phyloP scores from a whole-genome alignment of 148 eudicot genomes.

The Rhododendron mucronatum region DNA sequence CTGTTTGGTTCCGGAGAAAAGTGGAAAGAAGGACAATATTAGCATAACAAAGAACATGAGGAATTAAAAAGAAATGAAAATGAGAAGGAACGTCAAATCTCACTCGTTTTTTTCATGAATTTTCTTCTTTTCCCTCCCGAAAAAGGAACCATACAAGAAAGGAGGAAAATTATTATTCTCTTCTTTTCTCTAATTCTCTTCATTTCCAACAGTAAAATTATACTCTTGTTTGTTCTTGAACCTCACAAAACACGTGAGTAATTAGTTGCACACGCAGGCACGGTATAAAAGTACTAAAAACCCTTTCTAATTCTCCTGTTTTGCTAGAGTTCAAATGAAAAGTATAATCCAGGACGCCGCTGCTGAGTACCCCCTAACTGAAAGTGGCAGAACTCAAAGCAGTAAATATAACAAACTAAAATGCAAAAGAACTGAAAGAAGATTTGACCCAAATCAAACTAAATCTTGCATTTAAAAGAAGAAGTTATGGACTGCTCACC shows the following conservation, averaged over 20 bases:
- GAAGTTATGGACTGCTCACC: slow-evolving; percentile 7
- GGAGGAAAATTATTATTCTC: not conserved
- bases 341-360: not conserved
- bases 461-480: not conserved
- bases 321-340: not conserved
- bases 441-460: not conserved
- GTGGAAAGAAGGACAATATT: not conserved
- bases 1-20: not conserved
- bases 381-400: not conserved
- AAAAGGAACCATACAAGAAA: not conserved
- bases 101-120: not conserved
- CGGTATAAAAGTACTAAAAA: not conserved
- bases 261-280: not conserved
- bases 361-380: not conserved
- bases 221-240: not conserved
- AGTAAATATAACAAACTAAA: not conserved
- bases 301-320: not conserved
- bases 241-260: not conserved
- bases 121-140: not conserved
- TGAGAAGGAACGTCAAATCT: not conserved
- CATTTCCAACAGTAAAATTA: not conserved
- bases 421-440: not conserved
- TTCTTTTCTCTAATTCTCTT: not conserved
- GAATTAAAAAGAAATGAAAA: not conserved
- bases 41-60: not conserved